Evolutionary conservation across 78 protist species (phyloP).

Genomic region (Guillardia theta): DNA sequence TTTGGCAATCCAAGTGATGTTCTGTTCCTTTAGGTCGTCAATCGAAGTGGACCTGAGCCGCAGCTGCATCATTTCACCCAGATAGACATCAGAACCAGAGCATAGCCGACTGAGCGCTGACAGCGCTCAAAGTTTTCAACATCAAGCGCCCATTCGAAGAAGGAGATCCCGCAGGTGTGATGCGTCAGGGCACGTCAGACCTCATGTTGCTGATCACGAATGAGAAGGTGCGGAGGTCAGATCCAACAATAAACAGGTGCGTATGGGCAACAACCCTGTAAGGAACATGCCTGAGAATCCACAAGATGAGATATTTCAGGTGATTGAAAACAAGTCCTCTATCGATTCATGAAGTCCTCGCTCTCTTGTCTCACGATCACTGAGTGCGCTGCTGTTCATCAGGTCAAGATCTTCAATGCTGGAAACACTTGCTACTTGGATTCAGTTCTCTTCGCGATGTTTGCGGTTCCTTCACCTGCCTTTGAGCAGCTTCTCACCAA

Average conservation of each 20-base stretch:
- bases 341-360: not conserved
- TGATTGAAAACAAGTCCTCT: not conserved
- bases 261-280: not conserved
- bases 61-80: too few relatives aligned
- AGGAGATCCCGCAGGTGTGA: too few relatives aligned
- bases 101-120: too few relatives aligned
- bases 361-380: not conserved
- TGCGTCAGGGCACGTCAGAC: too few relatives aligned
- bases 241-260: not conserved
- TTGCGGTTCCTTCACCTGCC: not conserved
- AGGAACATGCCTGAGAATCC: not conserved
- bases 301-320: constrained; percentile 8
- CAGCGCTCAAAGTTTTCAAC: too few relatives aligned
- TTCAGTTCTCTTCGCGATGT: constrained; percentile 11
- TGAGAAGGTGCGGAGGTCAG: not conserved
- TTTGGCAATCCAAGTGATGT: too few relatives aligned
- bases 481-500: not conserved
- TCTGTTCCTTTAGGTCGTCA: too few relatives aligned
- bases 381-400: not conserved
- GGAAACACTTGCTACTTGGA: constrained; percentile 36
- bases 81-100: too few relatives aligned
- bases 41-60: too few relatives aligned
- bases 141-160: too few relatives aligned
- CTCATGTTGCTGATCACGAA: too few relatives aligned
- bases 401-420: not conserved